Conservation (phyloP, 2,329 filamentous ascomycete genomes). For the Penicillium crustosum region DNA sequence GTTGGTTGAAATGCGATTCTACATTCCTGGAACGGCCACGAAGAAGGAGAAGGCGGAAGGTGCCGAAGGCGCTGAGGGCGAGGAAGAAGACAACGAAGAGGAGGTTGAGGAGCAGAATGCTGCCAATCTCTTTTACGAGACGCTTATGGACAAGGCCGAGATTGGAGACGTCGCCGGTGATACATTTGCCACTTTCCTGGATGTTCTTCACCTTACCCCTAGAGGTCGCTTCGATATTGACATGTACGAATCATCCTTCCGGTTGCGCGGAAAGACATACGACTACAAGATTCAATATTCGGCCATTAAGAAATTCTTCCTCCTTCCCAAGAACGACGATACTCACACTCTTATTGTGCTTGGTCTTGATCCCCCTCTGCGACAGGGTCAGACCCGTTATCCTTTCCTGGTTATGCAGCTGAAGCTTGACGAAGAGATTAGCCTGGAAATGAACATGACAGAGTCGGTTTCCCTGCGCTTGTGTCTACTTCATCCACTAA, state of each 20-base stretch:
- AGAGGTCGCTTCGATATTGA: slow-evolving; percentile 99
- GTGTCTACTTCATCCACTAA: slow-evolving; percentile 11
- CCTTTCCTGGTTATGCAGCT: slow-evolving; percentile 99
- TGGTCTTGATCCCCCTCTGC: slow-evolving; percentile 88
- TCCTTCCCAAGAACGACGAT: slow-evolving; percentile 97
- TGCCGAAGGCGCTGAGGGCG: slow-evolving; percentile 57
- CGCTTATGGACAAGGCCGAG: slow-evolving; percentile 95
- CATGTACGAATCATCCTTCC: slow-evolving; percentile 98
- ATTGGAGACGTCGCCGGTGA: slow-evolving; percentile 99
- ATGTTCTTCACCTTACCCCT: slow-evolving; percentile 94
- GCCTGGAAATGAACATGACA: slow-evolving; percentile 92
- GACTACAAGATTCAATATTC: slow-evolving; percentile 99
- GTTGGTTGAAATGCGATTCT: slow-evolving; percentile 97
- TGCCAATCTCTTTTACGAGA: slow-evolving; percentile 96
- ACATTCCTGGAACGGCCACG: slow-evolving; percentile 87
- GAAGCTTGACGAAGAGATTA: slow-evolving; percentile 96
- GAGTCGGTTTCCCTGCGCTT: slow-evolving; percentile 50
- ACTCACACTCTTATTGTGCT: slow-evolving; percentile 93
- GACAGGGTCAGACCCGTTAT: slow-evolving; percentile 96
- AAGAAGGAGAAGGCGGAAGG: slow-evolving; percentile 69
- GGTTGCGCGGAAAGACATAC: slow-evolving; percentile 96
- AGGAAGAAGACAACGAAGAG: slow-evolving; percentile 70
- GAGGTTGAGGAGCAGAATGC: slow-evolving; percentile 86
- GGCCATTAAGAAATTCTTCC: slow-evolving; percentile 97
- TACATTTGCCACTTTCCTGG: slow-evolving; percentile 94